These are phyloP conservation scores for Panicum virgatum DNA, from an alignment of 202 grass and related monocot species.

Conservation along the genomic window DNA sequence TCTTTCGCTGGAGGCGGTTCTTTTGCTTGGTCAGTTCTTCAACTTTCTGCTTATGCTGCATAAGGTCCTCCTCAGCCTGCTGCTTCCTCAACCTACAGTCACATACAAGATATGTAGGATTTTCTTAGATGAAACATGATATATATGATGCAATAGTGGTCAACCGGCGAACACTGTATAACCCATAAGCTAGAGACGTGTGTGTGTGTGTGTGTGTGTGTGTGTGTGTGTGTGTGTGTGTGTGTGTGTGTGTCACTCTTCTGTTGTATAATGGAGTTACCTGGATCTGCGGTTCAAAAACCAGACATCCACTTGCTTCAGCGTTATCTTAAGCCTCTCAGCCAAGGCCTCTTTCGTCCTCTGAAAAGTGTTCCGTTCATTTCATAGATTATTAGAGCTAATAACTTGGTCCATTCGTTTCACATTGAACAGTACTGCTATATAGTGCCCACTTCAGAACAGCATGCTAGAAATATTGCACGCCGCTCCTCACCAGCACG, in stretches of 20 bases:
- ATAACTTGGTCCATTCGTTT: neutral
- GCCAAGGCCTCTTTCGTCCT: slow-evolving; percentile 51
- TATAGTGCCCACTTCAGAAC: neutral
- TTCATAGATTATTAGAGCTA: neutral
- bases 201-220: too few species aligned
- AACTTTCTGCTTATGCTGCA: neutral
- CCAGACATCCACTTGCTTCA: slow-evolving; percentile 57
- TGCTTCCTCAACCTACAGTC: slow-evolving; percentile 48
- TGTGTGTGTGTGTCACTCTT: too few species aligned
- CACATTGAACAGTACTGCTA: neutral
- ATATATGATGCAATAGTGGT: too few species aligned
- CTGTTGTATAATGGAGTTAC: slow-evolving; percentile 11
- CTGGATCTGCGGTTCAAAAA: slow-evolving; percentile 57
- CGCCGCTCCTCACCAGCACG: slow-evolving; percentile 14
- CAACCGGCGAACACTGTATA: too few species aligned
- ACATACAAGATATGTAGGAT: neutral
- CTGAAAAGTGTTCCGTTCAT: slow-evolving; percentile 45
- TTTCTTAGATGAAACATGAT: neutral
- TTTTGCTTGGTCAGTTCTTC: slow-evolving; percentile 45
- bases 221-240: too few species aligned
- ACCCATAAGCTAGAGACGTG: too few species aligned
- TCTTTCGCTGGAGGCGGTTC: slow-evolving; percentile 49
- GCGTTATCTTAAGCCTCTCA: slow-evolving; percentile 42
- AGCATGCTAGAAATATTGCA: neutral
- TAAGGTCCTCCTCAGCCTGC: neutral